Percentiles rank a stretch among this genome's conserved stretches.
Conservation (phyloP, 148 eudicot species). For the Rhododendron henanense region DNA sequence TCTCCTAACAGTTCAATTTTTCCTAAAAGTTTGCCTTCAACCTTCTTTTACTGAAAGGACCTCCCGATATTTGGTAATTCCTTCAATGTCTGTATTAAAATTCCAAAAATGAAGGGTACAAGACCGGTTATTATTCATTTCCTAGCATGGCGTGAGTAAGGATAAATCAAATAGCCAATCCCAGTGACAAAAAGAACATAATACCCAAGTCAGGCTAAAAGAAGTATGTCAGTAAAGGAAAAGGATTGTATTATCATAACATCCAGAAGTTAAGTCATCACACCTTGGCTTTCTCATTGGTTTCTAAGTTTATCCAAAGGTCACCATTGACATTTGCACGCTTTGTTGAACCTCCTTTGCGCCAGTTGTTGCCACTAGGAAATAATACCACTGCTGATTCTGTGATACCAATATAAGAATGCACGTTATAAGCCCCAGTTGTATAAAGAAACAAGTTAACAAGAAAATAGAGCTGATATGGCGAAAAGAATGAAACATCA, state of each 20-base stretch:
- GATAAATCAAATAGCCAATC: too few relatives aligned
- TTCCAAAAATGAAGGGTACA: not conserved
- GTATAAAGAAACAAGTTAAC: too few relatives aligned
- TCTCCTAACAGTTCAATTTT: not conserved
- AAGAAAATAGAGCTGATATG: too few relatives aligned
- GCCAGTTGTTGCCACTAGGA: too few relatives aligned
- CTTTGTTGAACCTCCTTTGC: not conserved
- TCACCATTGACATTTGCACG: not conserved
- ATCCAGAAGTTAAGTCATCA: not conserved
- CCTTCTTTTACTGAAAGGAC: not conserved
- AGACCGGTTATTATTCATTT: not conserved
- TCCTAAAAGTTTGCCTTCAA: not conserved
- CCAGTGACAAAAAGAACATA: not conserved
- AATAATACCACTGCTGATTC: too few relatives aligned
- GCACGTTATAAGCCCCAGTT: too few relatives aligned
- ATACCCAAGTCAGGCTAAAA: not conserved
- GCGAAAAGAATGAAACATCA: too few relatives aligned
- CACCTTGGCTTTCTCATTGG: constrained; percentile 8
- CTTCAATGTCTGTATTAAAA: not conserved
- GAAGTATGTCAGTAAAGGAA: not conserved
- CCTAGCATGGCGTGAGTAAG: not conserved
- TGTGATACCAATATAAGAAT: too few relatives aligned
- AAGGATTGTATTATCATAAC: not conserved
- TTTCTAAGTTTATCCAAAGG: constrained; percentile 8
- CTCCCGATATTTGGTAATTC: not conserved